Percentiles rank a stretch among this genome's conserved stretches.
phyloP scores from a whole-genome alignment of 169 alveolate species.

The Plasmodium adleri region DNA sequence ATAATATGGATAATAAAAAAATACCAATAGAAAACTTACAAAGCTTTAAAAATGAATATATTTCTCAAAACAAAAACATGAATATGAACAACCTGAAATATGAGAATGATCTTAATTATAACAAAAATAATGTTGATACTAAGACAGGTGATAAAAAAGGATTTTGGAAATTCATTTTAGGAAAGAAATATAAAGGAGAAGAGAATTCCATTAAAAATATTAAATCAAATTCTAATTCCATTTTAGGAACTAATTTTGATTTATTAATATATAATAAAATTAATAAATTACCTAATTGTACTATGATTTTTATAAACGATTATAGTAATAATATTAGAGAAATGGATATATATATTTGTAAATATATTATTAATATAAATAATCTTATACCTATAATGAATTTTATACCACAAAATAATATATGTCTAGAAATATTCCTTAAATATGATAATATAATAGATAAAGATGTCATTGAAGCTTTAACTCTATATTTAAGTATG shows the following conservation, averaged over 20 bases:
- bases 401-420: slow-evolving; percentile 48
- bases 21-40: slow-evolving; percentile 18
- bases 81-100: not conserved
- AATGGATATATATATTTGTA: slow-evolving; percentile 51
- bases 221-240: not conserved
- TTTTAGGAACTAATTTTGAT: slow-evolving; percentile 42
- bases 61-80: not conserved
- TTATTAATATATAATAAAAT: slow-evolving; percentile 31
- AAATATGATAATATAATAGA: slow-evolving; percentile 63
- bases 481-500: slow-evolving; percentile 40
- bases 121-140: not conserved
- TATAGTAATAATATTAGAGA: slow-evolving; percentile 63
- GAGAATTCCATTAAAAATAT: not conserved
- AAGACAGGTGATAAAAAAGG: not conserved
- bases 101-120: not conserved
- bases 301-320: slow-evolving; percentile 39
- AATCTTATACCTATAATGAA: slow-evolving; percentile 57
- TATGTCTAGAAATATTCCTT: slow-evolving; percentile 56
- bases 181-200: slow-evolving; percentile 18
- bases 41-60: slow-evolving; percentile 26
- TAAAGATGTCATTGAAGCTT: slow-evolving; percentile 51
- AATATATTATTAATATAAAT: slow-evolving; percentile 45
- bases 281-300: slow-evolving; percentile 29
- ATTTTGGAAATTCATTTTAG: slow-evolving; percentile 62
- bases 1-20: not conserved